Evolutionary conservation across 352 stramenopile genomes (phyloP).

Genomic region (Peronosclerospora sorghi): DNA sequence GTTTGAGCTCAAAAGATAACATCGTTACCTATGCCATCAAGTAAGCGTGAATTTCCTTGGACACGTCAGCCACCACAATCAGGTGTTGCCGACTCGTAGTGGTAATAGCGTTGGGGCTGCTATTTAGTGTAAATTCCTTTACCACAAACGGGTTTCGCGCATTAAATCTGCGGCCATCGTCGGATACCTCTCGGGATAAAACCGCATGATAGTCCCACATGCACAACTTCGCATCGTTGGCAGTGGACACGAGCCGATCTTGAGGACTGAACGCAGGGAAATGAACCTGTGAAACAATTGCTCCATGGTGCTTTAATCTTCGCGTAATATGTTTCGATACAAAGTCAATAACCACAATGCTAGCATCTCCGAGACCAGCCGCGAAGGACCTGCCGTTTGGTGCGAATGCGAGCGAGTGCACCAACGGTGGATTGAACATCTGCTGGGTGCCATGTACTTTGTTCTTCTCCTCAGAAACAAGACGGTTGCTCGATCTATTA

Average conservation of each 20-base stretch:
- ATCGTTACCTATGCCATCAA: slow-evolving; percentile 24
- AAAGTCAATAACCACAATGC: slow-evolving; percentile 57
- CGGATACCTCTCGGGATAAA: slow-evolving; percentile 13
- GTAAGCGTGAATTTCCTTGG: slow-evolving; percentile 39
- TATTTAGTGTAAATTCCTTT: slow-evolving; percentile 29
- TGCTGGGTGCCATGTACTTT: slow-evolving; percentile 22
- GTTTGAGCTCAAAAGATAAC: too few relatives aligned
- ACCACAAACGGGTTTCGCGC: slow-evolving; percentile 29
- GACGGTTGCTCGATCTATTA: slow-evolving; percentile 16
- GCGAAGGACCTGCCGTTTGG: slow-evolving; percentile 52
- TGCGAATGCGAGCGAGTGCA: slow-evolving; percentile 55
- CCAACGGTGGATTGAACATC: slow-evolving; percentile 67
- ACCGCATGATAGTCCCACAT: slow-evolving; percentile 49
- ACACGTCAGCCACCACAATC: slow-evolving; percentile 38
- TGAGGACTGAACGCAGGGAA: slow-evolving; percentile 38
- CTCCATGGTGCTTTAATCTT: slow-evolving; percentile 38
- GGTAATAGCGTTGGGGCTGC: slow-evolving; percentile 46
- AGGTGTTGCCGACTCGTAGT: slow-evolving; percentile 40
- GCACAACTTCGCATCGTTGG: slow-evolving; percentile 57
- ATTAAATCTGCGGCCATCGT: not conserved
- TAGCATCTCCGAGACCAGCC: slow-evolving; percentile 52
- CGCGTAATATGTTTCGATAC: slow-evolving; percentile 36
- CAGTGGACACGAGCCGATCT: slow-evolving; percentile 48
- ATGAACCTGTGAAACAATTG: slow-evolving; percentile 49
- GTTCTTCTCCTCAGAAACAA: not conserved